Evolutionary conservation across 1,284 basidiomycete species (phyloP).

Genomic region (Apiotrichum porosum): DNA sequence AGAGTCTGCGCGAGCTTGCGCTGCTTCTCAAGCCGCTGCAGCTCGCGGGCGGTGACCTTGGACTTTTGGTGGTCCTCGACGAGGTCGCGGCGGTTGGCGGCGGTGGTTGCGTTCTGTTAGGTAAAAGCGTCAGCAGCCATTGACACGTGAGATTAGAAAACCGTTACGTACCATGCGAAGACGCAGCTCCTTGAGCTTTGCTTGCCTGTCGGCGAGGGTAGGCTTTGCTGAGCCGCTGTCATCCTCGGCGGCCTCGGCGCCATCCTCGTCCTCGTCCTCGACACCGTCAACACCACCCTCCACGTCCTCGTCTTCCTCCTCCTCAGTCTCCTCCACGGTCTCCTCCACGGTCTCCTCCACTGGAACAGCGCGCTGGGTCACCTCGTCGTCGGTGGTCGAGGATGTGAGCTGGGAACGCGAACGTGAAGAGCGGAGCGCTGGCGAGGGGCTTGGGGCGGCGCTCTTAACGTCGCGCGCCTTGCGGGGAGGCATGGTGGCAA

Average conservation of each 20-base stretch:
- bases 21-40: constrained; percentile 76
- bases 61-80: constrained; percentile 73
- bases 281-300: constrained; percentile 9
- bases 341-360: constrained; percentile 10
- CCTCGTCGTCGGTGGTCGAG: too few relatives aligned
- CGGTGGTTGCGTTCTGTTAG: constrained; percentile 68
- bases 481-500: constrained; percentile 17
- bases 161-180: constrained; percentile 63
- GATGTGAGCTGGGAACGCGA: too few relatives aligned
- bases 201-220: constrained; percentile 64
- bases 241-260: constrained; percentile 13
- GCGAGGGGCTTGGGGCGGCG: constrained; percentile 30
- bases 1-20: constrained; percentile 82
- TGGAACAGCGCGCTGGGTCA: too few relatives aligned
- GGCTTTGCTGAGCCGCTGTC: constrained; percentile 1
- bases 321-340: constrained; percentile 8
- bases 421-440: too few relatives aligned
- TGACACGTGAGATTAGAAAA: background rate
- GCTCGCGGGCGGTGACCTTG: constrained; percentile 68
- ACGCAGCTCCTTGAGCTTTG: constrained; percentile 68
- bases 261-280: constrained; percentile 12
- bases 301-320: constrained; percentile 2
- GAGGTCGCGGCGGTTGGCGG: constrained; percentile 75
- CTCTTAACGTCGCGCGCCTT: constrained; percentile 30
- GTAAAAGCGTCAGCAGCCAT: background rate